Base-by-base conservation (phyloP, 768 basidiomycete genomes). In the Lentinula detonsa region DNA sequence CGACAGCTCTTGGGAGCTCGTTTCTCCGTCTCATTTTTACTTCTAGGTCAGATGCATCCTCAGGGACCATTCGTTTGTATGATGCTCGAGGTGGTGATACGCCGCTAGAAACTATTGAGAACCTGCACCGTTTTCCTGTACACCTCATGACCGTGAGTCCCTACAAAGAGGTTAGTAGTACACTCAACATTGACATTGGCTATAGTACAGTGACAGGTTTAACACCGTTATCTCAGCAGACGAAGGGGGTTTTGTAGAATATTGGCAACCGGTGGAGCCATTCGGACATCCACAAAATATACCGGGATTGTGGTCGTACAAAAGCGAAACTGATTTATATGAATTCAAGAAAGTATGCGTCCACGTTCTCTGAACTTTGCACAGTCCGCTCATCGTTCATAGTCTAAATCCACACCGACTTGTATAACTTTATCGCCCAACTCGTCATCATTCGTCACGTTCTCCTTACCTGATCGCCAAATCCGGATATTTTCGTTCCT, bases 181-280 rank as follows among this genome's bases (percentile, higher is more conserved):
- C 23, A 21, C 3, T 28, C 28, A 28, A 18, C 53, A 53, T 31
- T 63, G 6, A 39, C 46, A 31, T 42, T 31, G 53, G 45, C 42
- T 58, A 15, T 63, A 98, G 95, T 99, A 94, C 76, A 93, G 91
- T 61, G 88, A 95, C 66, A 82, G 82, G 64, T 95, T 90, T 70
- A 90, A 97, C 71, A 89, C 88, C 9, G 95, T 98, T 16, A 81
- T 99, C 31, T 97, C 95, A 13, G 93, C 93, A 2, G 97, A 99
- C 66, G 91, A 97, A 72, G 86, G 84, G 10, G 97, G 97, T 0
- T 97, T 98, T 68, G 75, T 99, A 34, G 97, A 99, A 72, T 97
- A 95, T 71, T 99, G 97, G 97, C 85, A 86, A 68, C 95, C 96
- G 0, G 73, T 71, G 8, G 95, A 98, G 69, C 93, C 94, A 2